Evolutionary conservation across 2,329 filamentous ascomycete genomes (phyloP).

Genomic region (Ceratocystis cubensis): DNA sequence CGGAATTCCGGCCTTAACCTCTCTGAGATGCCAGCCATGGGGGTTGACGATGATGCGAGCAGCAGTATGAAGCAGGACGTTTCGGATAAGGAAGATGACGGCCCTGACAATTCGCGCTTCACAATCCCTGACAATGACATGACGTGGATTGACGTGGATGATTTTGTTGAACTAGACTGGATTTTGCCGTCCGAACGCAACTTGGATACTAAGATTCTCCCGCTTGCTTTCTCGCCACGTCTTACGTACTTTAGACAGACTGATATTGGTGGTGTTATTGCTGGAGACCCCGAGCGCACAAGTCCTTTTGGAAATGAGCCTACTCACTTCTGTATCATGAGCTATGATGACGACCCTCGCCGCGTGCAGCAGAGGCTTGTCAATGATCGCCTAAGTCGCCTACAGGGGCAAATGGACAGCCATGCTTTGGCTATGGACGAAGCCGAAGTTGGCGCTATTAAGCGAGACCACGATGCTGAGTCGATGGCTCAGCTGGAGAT

Average conservation of each 20-base stretch:
- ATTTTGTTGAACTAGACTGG: constrained; percentile 97
- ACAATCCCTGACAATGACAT: constrained; percentile 91
- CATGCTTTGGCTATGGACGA: constrained; percentile 64
- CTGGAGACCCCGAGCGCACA: constrained; percentile 66
- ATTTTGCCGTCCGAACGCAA: constrained; percentile 81
- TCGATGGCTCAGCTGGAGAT: constrained; percentile 49
- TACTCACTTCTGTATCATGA: constrained; percentile 93
- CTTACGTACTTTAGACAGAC: constrained; percentile 97
- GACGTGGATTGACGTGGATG: constrained; percentile 98
- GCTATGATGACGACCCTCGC: constrained; percentile 74
- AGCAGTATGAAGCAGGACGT: constrained; percentile 15
- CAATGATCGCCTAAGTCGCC: constrained; percentile 61
- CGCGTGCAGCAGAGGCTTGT: constrained; percentile 80
- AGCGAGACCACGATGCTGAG: constrained; percentile 38
- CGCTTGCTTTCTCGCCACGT: constrained; percentile 81
- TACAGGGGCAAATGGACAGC: constrained; percentile 63
- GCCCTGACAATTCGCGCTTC: constrained; percentile 70
- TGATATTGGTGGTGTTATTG: constrained; percentile 70
- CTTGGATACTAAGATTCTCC: constrained; percentile 86
- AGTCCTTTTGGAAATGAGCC: constrained; percentile 89
- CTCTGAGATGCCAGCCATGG: not conserved
- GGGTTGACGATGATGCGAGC: constrained; percentile 12
- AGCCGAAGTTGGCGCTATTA: constrained; percentile 55
- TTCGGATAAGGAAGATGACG: constrained; percentile 37
- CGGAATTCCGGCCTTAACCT: not conserved